Evolutionary conservation across 2,329 filamentous ascomycete genomes (phyloP), one percentile per base, ranked within the genome.

Genomic region (Epichloe hybrida): DNA sequence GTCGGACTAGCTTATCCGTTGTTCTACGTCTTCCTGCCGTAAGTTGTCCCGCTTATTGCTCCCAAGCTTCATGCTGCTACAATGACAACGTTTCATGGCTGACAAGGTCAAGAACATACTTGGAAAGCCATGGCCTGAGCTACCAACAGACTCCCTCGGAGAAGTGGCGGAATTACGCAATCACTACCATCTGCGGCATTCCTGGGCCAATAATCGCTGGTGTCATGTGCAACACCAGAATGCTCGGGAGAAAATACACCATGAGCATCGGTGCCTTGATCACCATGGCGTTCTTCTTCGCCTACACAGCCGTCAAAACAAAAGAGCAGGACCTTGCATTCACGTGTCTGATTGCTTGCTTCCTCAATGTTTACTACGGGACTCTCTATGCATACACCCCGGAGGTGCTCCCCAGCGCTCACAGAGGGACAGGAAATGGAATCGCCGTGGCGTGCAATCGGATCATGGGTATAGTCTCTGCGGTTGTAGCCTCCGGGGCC

Each of bases 1-100:
- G 84, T 87, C 36, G 84, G 84, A 6, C 72, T 88, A 0, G 83
- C 81, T 0, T 88, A 88, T 57, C 84, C 85, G 0, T 70, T 89
- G 0, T 89, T 85, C 64, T 84, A 86, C 56, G 83, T 87, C 49
- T 89, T 88, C 62, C 67, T 88, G 2, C 80, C 80, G 69, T 74
- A 62, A 55, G 68, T 64, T 15, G 13, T 48, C 11, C 40, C 34
- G 23, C 35, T 11, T 20, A 4, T 9, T 31, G 13, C n/a, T 20
- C n/a, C n/a, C n/a, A 17, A 11, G n/a, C n/a, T 9, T 8, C 38
- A 40, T 23, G 40, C 9, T 20, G 15, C 17, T 7, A 12, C n/a
- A 9, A 39, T 20, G 1, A 11, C 27, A 21, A 17, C 17, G 17
- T 17, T 17, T 17, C 17, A 31, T 48, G 13, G 13, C 41, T 52